Evolutionary conservation across 208 protist genomes (phyloP).

Genomic region (Tritrichomonas foetus): DNA sequence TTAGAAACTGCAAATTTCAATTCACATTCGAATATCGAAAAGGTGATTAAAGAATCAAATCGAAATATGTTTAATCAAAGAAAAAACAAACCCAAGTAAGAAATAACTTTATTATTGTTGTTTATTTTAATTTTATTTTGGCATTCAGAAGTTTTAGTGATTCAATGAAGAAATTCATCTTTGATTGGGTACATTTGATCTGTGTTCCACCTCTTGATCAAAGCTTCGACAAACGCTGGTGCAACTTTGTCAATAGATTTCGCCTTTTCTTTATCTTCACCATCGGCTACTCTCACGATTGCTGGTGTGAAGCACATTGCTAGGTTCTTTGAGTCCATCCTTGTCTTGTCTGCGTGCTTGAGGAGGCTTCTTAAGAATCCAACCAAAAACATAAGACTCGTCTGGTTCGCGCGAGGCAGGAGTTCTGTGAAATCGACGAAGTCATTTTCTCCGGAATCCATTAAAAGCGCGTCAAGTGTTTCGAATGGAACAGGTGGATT

Average conservation of each 20-base stretch:
- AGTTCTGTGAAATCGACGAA: not conserved
- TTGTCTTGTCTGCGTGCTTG: not conserved
- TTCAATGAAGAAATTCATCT: not conserved
- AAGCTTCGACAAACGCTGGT: not conserved
- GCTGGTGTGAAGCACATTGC: not conserved
- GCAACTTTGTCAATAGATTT: not conserved
- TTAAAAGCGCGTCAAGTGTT: not conserved
- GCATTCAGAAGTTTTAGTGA: too few species aligned
- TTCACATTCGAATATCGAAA: too few species aligned
- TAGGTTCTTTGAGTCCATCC: not conserved
- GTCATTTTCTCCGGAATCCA: not conserved
- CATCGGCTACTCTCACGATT: not conserved
- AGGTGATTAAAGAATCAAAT: too few species aligned
- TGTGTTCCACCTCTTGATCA: not conserved
- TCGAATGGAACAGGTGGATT: not conserved
- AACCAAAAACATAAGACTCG: not conserved
- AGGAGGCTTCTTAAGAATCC: not conserved
- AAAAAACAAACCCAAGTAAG: too few species aligned
- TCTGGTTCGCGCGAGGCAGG: not conserved
- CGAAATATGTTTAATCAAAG: too few species aligned
- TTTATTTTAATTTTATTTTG: too few species aligned
- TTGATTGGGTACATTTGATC: not conserved
- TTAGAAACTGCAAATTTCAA: too few species aligned
- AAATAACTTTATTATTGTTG: too few species aligned
- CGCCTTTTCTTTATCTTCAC: not conserved